Conservation (phyloP, 306 rosid genomes). For the Pyrus betulifolia region DNA sequence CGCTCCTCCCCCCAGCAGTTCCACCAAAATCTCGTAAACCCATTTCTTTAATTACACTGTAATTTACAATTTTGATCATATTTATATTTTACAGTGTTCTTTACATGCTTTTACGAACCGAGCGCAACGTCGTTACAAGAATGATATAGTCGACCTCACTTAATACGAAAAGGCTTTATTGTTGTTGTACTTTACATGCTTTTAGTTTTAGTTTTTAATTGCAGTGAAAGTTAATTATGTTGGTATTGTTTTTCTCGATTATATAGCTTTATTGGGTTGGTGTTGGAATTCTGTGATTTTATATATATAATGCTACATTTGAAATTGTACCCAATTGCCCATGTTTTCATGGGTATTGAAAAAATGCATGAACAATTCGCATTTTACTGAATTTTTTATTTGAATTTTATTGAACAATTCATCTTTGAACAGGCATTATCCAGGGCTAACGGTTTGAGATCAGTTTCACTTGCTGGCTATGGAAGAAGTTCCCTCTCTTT, state of each 20-base stretch:
- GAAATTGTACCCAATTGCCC: not conserved
- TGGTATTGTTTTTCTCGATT: not conserved
- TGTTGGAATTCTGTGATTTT: not conserved
- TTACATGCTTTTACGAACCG: too few species aligned
- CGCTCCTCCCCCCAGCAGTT: constrained; percentile 18
- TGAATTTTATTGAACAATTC: constrained; percentile 1
- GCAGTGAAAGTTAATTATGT: not conserved
- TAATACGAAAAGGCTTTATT: too few species aligned
- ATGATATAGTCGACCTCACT: too few species aligned
- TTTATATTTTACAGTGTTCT: not conserved
- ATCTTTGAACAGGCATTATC: constrained; percentile 31
- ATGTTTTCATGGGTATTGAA: not conserved
- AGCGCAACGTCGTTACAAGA: accelerated
- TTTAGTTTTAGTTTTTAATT: too few species aligned
- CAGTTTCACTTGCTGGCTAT: constrained; percentile 21
- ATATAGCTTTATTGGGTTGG: not conserved
- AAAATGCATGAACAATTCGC: too few species aligned
- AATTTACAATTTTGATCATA: not conserved
- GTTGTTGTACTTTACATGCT: too few species aligned
- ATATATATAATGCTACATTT: not conserved
- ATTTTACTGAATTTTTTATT: not conserved
- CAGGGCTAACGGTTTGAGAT: constrained; percentile 16
- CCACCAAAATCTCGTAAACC: constrained; percentile 23
- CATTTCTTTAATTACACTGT: not conserved
- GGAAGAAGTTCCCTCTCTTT: constrained; percentile 41